Base-by-base conservation (phyloP, 1,139 yeast species). In the Wickerhamomyces sp. region DNA sequence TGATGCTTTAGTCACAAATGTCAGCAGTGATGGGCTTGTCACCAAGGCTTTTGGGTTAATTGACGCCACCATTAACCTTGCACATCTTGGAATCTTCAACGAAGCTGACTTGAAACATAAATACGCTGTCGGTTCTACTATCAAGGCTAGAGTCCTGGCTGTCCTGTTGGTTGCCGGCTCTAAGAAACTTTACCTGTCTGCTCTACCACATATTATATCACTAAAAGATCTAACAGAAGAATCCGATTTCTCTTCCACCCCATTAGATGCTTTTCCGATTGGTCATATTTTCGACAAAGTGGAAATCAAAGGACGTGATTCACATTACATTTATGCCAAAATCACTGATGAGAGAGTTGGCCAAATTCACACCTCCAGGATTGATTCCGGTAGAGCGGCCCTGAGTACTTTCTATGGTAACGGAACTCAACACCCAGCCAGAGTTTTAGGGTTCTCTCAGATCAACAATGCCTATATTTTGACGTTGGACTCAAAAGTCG, bases 221-320 rank as follows among this genome's bases (percentile, higher is more conserved):
- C 60, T 71, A 31, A 53, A 58, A 11, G 41, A 50, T 13, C 42
- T 43, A 3, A 44, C 57, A n/a, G 42, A 46, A 15, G 52, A 58
- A 37, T 51, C 44, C 31, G 65, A 56, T 15, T 62, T 60, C 11
- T 62, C 57, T 11, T 55, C 67, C 7, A 53, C 61, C 43, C 78
- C 81, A 10, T 65, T 83, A 43, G 84, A 80, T 45, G 86, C 93
- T 0, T 84, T 85, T 66, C 90, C 95, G 15, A 63, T 84, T 39
- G 98, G 99, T 10, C 82, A 82, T 55, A 69, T 75, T 23, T 73
- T 90, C 45, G 89, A 84, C 7, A 71, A 72, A n/a, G 79, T 76
- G 29, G 76, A 74, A 32, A 76, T 91, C 33, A 68, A 73, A 45
- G 86, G 84, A 31, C 70, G 73, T 44, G 88, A 82, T 58, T 60